Conservation (phyloP, 345 rosid species). For the Rhizophora mangle region DNA sequence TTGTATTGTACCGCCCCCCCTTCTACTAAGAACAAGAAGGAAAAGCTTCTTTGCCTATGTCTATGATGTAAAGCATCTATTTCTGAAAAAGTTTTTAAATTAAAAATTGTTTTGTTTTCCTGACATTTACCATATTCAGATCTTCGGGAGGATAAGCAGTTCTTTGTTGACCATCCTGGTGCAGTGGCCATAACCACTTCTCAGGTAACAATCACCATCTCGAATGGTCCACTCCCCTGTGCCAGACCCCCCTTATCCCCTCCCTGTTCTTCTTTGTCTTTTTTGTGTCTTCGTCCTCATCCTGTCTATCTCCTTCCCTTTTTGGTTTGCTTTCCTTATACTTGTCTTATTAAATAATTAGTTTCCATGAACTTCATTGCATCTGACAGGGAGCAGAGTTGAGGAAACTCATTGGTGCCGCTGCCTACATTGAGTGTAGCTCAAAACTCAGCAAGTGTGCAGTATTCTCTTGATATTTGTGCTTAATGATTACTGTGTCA, state of each 20-base stretch:
- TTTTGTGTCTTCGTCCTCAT: neutral
- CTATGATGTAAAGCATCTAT: neutral
- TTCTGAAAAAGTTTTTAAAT: neutral
- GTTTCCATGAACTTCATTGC: neutral
- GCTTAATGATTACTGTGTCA: neutral
- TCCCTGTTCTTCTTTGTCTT: neutral
- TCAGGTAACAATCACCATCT: constrained; percentile 39
- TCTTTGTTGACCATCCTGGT: constrained; percentile 87
- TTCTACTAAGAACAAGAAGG: too few species aligned
- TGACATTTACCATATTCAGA: constrained; percentile 36
- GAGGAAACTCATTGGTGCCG: constrained; percentile 30
- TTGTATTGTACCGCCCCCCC: too few species aligned
- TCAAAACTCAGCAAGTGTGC: constrained; percentile 29
- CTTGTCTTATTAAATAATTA: neutral
- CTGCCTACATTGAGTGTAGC: constrained; percentile 32
- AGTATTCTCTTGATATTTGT: neutral
- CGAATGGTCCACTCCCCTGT: neutral
- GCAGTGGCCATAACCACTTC: constrained; percentile 76
- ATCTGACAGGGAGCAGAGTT: constrained; percentile 28
- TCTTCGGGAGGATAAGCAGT: constrained; percentile 91
- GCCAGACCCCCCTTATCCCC: neutral
- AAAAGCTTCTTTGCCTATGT: too few species aligned
- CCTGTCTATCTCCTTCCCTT: neutral
- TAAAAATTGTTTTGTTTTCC: neutral
- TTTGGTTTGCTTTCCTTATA: neutral